phyloP scores from a whole-genome alignment of 2,329 filamentous ascomycete species.

The Biscogniauxia marginata region DNA sequence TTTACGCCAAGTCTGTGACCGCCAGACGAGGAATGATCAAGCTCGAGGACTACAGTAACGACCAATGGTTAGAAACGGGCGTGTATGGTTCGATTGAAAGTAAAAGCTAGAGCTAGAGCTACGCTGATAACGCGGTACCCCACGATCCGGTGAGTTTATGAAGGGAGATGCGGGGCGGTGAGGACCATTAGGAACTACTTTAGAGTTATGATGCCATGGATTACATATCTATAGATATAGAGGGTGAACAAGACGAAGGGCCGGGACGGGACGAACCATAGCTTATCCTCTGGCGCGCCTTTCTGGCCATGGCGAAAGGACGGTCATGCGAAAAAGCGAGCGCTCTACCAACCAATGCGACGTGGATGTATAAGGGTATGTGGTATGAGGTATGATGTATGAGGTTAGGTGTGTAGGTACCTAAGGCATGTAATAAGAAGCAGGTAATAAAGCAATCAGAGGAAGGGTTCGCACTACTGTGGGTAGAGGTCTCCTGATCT shows the following conservation, averaged over 20 bases:
- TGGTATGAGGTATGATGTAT: too few relatives aligned
- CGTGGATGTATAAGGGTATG: background rate
- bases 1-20: slow-evolving; percentile 94
- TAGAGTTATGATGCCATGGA: too few relatives aligned
- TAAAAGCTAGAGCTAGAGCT: background rate
- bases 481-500: too few relatives aligned
- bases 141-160: slow-evolving; percentile 1
- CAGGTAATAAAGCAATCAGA: too few relatives aligned
- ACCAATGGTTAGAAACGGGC: slow-evolving; percentile 5
- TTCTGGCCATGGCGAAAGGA: slow-evolving; percentile 55
- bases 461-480: too few relatives aligned
- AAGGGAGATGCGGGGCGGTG: slow-evolving; percentile 25
- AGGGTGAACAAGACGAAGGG: too few relatives aligned
- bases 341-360: slow-evolving; percentile 11
- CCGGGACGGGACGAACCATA: slow-evolving; percentile 52
- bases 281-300: slow-evolving; percentile 64
- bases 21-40: slow-evolving; percentile 59
- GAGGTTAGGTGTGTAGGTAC: too few relatives aligned
- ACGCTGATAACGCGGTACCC: slow-evolving; percentile 1
- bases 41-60: slow-evolving; percentile 51
- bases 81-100: background rate
- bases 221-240: slow-evolving; percentile 1
- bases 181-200: slow-evolving; percentile 13
- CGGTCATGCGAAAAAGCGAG: background rate
- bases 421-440: too few relatives aligned